Conservation (phyloP, 176 grass and related monocot genomes). For the Themeda triandra region DNA sequence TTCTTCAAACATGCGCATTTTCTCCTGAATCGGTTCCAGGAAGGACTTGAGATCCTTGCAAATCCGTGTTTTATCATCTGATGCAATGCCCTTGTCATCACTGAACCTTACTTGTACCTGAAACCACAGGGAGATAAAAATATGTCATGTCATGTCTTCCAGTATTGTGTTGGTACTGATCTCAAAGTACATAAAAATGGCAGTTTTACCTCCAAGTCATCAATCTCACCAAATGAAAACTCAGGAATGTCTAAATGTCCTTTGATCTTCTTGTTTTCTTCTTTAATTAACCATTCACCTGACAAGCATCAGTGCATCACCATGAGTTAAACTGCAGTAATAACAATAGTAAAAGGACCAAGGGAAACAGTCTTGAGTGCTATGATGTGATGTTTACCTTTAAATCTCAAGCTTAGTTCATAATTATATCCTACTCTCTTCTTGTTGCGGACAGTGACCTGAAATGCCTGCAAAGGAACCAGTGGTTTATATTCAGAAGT, state of each 20-base stretch:
- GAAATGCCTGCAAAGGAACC: constrained; percentile 60
- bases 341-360: background rate
- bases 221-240: constrained; percentile 91
- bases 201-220: constrained; percentile 72
- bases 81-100: constrained; percentile 57
- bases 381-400: constrained; percentile 46
- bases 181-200: background rate
- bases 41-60: constrained; percentile 76
- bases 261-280: constrained; percentile 65
- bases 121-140: background rate
- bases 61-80: constrained; percentile 49
- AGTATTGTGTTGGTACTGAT: background rate
- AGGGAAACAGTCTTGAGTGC: background rate
- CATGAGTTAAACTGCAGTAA: background rate
- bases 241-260: constrained; percentile 88
- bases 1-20: constrained; percentile 59
- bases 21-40: constrained; percentile 56
- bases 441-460: constrained; percentile 87
- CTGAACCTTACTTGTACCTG: constrained; percentile 75
- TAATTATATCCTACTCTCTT: constrained; percentile 96
- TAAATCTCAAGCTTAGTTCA: constrained; percentile 79
- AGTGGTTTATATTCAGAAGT: background rate
- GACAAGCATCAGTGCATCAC: background rate
- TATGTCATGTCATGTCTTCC: background rate
- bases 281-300: constrained; percentile 88